Base-by-base conservation (phyloP, 805 yeast genomes). In the Clavispora carvajalis region DNA sequence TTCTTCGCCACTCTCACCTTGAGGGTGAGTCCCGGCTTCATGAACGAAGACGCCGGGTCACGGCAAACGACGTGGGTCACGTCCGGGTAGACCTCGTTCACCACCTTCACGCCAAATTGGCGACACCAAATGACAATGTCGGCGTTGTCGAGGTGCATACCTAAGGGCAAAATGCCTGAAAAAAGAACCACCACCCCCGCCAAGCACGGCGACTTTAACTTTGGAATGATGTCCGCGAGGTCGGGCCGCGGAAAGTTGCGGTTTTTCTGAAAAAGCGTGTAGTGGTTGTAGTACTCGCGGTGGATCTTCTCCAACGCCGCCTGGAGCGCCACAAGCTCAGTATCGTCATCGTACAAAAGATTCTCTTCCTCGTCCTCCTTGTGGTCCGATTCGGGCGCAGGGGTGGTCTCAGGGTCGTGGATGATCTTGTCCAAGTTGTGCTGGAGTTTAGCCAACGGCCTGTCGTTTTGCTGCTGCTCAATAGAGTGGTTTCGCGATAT, bases 81-180 rank as follows among this genome's bases (percentile, higher is more conserved):
- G 5, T 52, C 49, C 13, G 79, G 77, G 34, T 76, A 71, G 18
- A 85, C 80, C 42, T 86, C 89, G 3, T 80, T 69, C 1, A 83
- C 83, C 7, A 91, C 89, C 2, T 70, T 70, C 0, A 96, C 97
- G 1, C 99, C 99, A 70, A 91, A 91, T 40, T 90, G 86, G 37
- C 77, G 76, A 10, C 91, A 85, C 97, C 98, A 91, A 17, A 82
- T 78, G 1, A 90, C 96, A 33, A 93, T 85, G 57, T 88, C 96
- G 4, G 95, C 93, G 24, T 73, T 65, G 38, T 83, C 81, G 13
- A 85, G 63, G 40, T 79, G 74, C 10, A 81, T 71, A 1, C 93
- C 93, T n/a, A 87, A 57, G 1, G 97, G 97, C 17, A 93, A 73
- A n/a, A 91, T 72, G 0, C 98, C 97, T 4, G 95, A 84, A 50